phyloP scores from a whole-genome alignment of 441 rosid species.

The Erodium trifolium region DNA sequence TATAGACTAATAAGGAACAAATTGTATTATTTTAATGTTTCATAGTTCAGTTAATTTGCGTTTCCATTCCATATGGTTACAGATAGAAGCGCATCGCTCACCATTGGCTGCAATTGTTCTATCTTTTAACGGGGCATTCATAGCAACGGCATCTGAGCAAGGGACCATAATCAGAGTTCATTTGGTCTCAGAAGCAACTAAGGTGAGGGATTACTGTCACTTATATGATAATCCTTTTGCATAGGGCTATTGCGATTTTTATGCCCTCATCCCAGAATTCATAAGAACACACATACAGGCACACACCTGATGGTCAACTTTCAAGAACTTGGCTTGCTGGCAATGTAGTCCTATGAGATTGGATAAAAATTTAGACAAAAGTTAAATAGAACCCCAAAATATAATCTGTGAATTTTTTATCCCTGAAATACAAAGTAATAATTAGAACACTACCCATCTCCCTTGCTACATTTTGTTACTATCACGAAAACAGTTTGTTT shows the following conservation, averaged over 20 bases:
- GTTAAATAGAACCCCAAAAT: background rate
- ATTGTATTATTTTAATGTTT: background rate
- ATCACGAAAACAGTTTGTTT: background rate
- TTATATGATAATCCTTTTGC: conserved; percentile 2
- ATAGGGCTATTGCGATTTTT: background rate
- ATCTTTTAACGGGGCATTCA: conserved; percentile 66
- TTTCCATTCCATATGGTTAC: conserved; percentile 20
- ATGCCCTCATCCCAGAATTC: background rate
- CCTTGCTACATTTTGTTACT: background rate
- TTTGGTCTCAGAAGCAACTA: conserved; percentile 69
- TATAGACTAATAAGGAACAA: background rate
- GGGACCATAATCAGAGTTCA: conserved; percentile 80
- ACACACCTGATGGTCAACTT: background rate
- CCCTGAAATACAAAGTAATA: background rate
- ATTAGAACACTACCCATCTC: background rate
- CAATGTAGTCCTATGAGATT: background rate
- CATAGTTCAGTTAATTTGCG: conserved; percentile 2
- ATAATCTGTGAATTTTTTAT: background rate
- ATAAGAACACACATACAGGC: background rate
- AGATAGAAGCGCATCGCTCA: conserved; percentile 87
- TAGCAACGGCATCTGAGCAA: conserved; percentile 89
- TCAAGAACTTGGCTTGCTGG: background rate
- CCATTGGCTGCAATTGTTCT: conserved; percentile 72
- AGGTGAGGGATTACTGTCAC: conserved; percentile 39
- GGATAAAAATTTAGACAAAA: background rate